Conservation (phyloP, 306 rosid genomes). For the Lotus japonicus region DNA sequence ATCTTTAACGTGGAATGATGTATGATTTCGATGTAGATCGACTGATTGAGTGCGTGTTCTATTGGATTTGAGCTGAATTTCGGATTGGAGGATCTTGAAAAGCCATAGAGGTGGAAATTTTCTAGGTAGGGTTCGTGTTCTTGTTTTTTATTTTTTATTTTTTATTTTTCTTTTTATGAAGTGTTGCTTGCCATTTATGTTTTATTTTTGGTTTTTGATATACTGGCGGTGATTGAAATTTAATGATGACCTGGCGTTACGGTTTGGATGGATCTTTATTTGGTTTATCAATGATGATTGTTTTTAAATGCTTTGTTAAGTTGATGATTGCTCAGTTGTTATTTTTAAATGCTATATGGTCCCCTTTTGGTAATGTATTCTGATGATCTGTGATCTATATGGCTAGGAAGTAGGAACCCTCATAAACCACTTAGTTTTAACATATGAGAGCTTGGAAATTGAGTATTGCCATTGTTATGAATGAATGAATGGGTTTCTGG, state of each 20-base stretch:
- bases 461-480: not conserved
- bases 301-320: not conserved
- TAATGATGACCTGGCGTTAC: not conserved
- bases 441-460: not conserved
- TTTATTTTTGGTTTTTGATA: too few relatives aligned
- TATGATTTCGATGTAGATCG: conserved; percentile 29
- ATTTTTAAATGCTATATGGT: not conserved
- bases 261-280: conserved; percentile 12
- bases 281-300: not conserved
- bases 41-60: conserved; percentile 18
- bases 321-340: not conserved
- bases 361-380: not conserved
- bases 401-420: not conserved
- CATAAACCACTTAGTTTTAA: not conserved
- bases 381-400: conserved; percentile 4
- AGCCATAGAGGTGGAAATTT: not conserved
- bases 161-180: not conserved
- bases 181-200: conserved; percentile 1
- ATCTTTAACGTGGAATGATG: not conserved
- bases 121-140: not conserved
- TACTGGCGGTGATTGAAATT: not conserved
- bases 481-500: not conserved
- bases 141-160: not conserved
- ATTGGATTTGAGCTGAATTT: conserved; percentile 29
- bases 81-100: conserved; percentile 9